phyloP scores from a whole-genome alignment of 306 rosid species.

The Parietaria judaica region DNA sequence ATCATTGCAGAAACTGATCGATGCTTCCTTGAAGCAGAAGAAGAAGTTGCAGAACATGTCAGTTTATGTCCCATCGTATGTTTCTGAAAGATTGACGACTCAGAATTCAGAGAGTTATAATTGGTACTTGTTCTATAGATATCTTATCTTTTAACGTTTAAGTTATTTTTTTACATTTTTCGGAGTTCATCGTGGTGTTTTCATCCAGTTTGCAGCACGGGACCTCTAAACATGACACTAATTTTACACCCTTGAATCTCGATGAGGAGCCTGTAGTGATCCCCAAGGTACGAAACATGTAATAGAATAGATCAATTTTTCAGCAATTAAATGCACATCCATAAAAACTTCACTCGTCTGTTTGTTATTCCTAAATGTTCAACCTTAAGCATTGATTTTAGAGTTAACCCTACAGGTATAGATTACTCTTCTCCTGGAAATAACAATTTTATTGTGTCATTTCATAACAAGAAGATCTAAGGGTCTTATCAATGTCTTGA shows the following conservation, averaged over 20 bases:
- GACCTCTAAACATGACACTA: constrained; percentile 35
- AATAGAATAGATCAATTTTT: too few relatives aligned
- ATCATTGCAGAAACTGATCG: constrained; percentile 53
- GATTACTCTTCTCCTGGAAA: not conserved
- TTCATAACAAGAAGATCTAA: not conserved
- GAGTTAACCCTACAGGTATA: not conserved
- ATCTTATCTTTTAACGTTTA: not conserved
- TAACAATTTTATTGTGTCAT: not conserved
- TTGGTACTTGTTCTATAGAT: constrained; percentile 28
- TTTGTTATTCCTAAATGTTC: not conserved
- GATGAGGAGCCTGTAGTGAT: constrained; percentile 45
- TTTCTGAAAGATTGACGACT: constrained; percentile 34
- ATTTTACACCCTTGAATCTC: constrained; percentile 36
- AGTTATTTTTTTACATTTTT: constrained; percentile 2
- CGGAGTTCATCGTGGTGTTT: constrained; percentile 14
- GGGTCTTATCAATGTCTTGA: too few relatives aligned
- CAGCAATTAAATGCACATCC: too few relatives aligned
- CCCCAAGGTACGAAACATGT: constrained; percentile 49
- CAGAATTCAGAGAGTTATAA: constrained; percentile 39
- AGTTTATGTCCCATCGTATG: constrained; percentile 38
- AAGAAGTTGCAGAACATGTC: constrained; percentile 72
- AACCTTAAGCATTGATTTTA: not conserved
- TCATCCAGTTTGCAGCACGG: constrained; percentile 49
- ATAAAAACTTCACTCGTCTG: not conserved
- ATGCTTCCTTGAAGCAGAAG: constrained; percentile 65